Evolutionary conservation across 352 stramenopile genomes (phyloP), one percentile per base, ranked within the genome.

Genomic region (Phytophthora nicotianae): DNA sequence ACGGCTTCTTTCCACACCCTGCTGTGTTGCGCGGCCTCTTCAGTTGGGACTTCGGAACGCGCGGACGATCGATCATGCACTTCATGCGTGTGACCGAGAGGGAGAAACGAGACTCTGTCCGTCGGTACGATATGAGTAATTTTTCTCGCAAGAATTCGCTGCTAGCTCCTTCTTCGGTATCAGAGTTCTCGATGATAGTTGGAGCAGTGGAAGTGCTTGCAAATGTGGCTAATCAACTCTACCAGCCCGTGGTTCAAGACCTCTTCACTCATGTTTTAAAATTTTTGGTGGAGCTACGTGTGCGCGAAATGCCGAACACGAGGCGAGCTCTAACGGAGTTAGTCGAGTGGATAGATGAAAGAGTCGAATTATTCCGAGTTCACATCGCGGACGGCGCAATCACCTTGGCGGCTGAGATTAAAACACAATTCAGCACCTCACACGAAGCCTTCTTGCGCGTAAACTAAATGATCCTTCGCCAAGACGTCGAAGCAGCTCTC

Each of bases 1-100:
- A 50, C 35, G 58, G 29, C 14, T 69, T 69, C 14, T 63, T 64
- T 33, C 53, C 53, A n/a, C 61, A 64, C 52, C 47, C 61, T 53
- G 61, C 40, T 69, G 47, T 69, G 0, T 8, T 59, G 7, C 43
- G 51, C 3, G 59, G 13, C 2, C 14, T 67, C 0, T 67, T 55
- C 16, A 10, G 50, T 4, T 67, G 59, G 50, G 50, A 67, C 6
- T 67, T 67, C 20, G 37, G 51, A 19, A 61, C 47, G 6, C 10
- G 52, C 16, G 51, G 45, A 4, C 19, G 62, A 3, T 55, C 60
- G 1, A 19, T 62, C 0, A 2, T 52, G 13, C 52, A 68, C n/a
- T 58, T 68, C 33, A 20, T 11, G 5, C 43, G 60, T 7, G 4
- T 58, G 1, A 46, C 51, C 3, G 33, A 55, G 38, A 11, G 4